phyloP scores from a whole-genome alignment of 2,329 filamentous ascomycete genomes.

The Elsinoe perseae region DNA sequence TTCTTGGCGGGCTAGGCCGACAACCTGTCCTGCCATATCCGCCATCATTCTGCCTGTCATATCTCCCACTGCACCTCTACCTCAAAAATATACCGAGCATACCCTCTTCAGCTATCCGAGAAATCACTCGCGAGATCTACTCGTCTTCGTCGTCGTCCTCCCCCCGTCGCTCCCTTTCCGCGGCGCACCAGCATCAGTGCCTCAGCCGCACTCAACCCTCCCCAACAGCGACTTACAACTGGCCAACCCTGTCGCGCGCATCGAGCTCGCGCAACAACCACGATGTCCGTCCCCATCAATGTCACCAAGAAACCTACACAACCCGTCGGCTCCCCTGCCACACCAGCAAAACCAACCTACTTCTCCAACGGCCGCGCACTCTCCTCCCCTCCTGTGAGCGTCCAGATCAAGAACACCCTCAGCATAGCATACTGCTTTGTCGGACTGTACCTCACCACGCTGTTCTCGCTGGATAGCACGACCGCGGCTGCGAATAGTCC shows the following conservation, averaged over 20 bases:
- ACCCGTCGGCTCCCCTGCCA: not conserved
- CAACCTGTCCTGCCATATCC: not conserved
- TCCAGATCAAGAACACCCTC: conserved; percentile 36
- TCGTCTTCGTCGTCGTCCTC: too few relatives aligned
- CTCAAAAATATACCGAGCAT: too few relatives aligned
- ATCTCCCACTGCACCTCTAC: too few relatives aligned
- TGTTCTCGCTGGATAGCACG: conserved; percentile 44
- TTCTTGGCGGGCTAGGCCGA: conserved; percentile 1
- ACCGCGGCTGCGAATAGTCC: conserved; percentile 38
- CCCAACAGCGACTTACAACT: not conserved
- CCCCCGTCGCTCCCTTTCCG: too few relatives aligned
- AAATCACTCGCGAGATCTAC: too few relatives aligned
- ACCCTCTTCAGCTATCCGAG: too few relatives aligned
- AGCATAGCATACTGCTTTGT: conserved; percentile 40
- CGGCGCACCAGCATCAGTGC: not conserved
- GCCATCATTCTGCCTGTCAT: not conserved
- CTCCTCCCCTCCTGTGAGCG: conserved; percentile 34
- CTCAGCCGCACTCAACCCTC: not conserved
- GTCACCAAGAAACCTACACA: conserved; percentile 3
- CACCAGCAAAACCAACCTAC: conserved; percentile 2
- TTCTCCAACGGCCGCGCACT: conserved; percentile 13
- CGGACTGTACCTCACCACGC: conserved; percentile 42
- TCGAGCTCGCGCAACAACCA: too few relatives aligned
- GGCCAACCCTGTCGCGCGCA: too few relatives aligned
- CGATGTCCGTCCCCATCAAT: conserved; percentile 1